phyloP scores from a whole-genome alignment of 2,329 filamentous ascomycete species.

The Fusarium austroafricanum region DNA sequence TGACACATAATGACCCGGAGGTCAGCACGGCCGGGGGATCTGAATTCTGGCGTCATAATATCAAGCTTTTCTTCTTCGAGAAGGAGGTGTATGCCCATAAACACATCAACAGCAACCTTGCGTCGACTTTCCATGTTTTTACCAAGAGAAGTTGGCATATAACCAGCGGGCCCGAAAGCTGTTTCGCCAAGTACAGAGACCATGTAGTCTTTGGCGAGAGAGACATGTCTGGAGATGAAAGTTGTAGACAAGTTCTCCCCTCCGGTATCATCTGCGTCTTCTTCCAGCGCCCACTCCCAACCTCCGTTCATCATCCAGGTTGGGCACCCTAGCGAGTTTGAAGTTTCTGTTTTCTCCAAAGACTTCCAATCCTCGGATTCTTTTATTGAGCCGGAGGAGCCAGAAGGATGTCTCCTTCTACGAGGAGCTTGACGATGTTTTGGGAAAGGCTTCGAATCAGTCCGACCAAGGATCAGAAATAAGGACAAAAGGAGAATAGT shows the following conservation, averaged over 20 bases:
- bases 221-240: conserved; percentile 65
- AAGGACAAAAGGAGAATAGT: conserved; percentile 72
- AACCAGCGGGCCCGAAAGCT: conserved; percentile 66
- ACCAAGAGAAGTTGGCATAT: conserved; percentile 70
- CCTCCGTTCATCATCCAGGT: conserved; percentile 70
- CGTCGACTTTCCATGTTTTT: conserved; percentile 67
- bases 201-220: conserved; percentile 74
- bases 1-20: conserved; percentile 83
- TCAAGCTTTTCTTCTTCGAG: conserved; percentile 90
- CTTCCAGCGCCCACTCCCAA: conserved; percentile 79
- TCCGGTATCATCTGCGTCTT: conserved; percentile 54
- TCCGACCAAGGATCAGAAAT: conserved; percentile 68
- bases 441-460: conserved; percentile 43
- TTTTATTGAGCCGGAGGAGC: conserved; percentile 51
- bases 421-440: conserved; percentile 47
- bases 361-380: conserved; percentile 60
- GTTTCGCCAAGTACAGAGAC: conserved; percentile 67
- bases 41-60: conserved; percentile 61
- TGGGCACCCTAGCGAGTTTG: conserved; percentile 62
- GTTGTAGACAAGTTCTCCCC: conserved; percentile 43
- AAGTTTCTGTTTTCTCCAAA: conserved; percentile 59
- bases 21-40: conserved; percentile 58
- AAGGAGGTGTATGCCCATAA: conserved; percentile 85
- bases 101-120: conserved; percentile 72
- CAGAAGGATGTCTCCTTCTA: conserved; percentile 50